phyloP scores from a whole-genome alignment of 345 rosid species.

The Eucalyptus polybractea region DNA sequence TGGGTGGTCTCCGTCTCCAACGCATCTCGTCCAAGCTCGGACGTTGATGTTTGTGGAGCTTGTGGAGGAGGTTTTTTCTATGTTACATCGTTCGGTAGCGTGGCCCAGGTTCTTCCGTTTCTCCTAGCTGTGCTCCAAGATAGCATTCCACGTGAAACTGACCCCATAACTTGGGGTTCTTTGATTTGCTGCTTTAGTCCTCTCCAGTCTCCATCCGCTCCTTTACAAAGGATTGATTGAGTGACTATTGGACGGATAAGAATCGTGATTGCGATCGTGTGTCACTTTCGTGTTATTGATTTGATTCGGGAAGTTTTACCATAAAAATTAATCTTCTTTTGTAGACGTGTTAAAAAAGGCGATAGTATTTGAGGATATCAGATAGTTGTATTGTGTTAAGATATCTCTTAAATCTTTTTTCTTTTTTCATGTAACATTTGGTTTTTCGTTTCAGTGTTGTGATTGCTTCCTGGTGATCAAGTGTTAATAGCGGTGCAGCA shows the following conservation, averaged over 20 bases:
- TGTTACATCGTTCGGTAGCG: not conserved
- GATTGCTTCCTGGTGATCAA: not conserved
- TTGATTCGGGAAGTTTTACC: not conserved
- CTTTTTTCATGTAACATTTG: not conserved
- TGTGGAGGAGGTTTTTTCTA: not conserved
- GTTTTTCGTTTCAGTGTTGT: not conserved
- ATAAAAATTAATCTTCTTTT: not conserved
- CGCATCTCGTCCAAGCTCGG: not conserved
- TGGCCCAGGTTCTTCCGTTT: not conserved
- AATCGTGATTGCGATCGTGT: not conserved
- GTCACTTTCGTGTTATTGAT: not conserved
- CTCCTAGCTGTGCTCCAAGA: not conserved
- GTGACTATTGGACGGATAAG: not conserved
- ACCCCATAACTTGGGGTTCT: too few relatives aligned
- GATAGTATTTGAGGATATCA: not conserved
- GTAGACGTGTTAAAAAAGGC: too few relatives aligned
- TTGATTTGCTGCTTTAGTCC: not conserved
- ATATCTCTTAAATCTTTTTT: not conserved
- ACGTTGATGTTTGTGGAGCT: not conserved
- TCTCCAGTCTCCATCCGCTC: not conserved
- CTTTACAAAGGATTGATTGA: not conserved
- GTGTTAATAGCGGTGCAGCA: constrained; percentile 36
- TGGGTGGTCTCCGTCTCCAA: not conserved
- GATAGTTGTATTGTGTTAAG: not conserved
- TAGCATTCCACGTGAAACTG: too few relatives aligned